phyloP scores from a whole-genome alignment of 495 filamentous ascomycete genomes.

The Podospora anserina region DNA sequence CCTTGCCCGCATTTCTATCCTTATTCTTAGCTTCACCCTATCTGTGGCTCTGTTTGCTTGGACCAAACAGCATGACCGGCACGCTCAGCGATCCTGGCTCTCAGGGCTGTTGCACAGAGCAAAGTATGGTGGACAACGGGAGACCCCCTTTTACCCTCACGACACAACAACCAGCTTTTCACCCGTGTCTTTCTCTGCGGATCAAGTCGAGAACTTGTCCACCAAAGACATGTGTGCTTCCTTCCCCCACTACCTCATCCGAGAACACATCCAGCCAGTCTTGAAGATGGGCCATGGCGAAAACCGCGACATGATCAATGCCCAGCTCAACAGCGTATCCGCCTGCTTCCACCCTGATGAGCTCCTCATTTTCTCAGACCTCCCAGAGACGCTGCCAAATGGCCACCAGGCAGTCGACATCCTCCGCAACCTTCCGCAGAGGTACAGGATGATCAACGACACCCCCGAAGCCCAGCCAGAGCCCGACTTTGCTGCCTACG shows the following conservation, averaged over 20 bases:
- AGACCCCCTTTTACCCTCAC: too few species aligned
- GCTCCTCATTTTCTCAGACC: slow-evolving; percentile 47
- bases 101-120: too few species aligned
- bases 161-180: too few species aligned
- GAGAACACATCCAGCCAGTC: slow-evolving; percentile 25
- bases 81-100: too few species aligned
- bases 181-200: background rate
- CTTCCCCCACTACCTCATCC: slow-evolving; percentile 22
- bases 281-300: slow-evolving; percentile 30
- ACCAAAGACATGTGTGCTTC: slow-evolving; percentile 22
- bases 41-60: too few species aligned
- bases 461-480: slow-evolving; percentile 26
- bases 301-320: slow-evolving; percentile 16
- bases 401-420: slow-evolving; percentile 39
- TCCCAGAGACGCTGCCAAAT: slow-evolving; percentile 30
- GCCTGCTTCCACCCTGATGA: slow-evolving; percentile 30
- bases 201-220: slow-evolving; percentile 6
- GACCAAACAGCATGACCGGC: too few species aligned
- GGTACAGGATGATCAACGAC: slow-evolving; percentile 15
- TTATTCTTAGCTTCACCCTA: too few species aligned
- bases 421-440: slow-evolving; percentile 29
- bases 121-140: too few species aligned
- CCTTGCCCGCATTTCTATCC: too few species aligned
- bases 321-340: slow-evolving; percentile 24
- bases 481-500: slow-evolving; percentile 49